phyloP scores from a whole-genome alignment of 148 eudicot genomes.

The Camellia sinensis region DNA sequence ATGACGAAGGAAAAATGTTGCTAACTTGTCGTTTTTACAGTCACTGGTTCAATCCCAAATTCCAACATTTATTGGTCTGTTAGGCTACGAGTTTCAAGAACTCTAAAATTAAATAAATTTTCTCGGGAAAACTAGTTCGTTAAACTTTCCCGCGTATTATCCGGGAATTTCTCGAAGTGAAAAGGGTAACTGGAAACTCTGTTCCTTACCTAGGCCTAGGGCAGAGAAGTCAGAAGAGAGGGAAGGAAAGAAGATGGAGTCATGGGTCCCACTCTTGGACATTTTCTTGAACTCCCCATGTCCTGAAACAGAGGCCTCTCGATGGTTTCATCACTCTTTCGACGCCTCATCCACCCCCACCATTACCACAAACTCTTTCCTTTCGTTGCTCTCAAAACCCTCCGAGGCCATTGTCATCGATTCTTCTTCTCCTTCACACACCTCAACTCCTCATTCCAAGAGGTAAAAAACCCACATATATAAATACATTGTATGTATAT shows the following conservation, averaged over 20 bases:
- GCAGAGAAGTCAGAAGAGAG: neutral
- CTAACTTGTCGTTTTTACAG: too few relatives aligned
- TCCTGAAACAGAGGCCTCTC: slow-evolving; percentile 52
- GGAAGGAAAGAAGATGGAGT: slow-evolving; percentile 31
- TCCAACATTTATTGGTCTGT: too few relatives aligned
- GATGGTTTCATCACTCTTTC: slow-evolving; percentile 41
- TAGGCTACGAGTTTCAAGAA: too few relatives aligned
- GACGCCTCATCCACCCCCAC: slow-evolving; percentile 28
- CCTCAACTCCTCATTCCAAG: slow-evolving; percentile 22
- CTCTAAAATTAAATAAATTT: neutral
- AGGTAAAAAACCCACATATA: slow-evolving; percentile 5
- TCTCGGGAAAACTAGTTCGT: neutral
- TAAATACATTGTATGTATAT: neutral
- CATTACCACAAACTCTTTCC: slow-evolving; percentile 42
- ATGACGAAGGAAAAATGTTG: too few relatives aligned
- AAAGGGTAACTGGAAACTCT: neutral
- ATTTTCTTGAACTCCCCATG: slow-evolving; percentile 42
- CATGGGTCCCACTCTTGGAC: slow-evolving; percentile 44
- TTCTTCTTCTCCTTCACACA: slow-evolving; percentile 20
- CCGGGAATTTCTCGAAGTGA: neutral
- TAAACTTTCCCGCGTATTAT: neutral
- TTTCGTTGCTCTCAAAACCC: slow-evolving; percentile 38
- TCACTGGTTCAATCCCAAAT: too few relatives aligned
- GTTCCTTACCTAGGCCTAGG: neutral
- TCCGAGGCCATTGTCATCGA: slow-evolving; percentile 10